Percentiles rank a stretch among this genome's conserved stretches.
phyloP scores from a whole-genome alignment of 495 filamentous ascomycete genomes.

The Melanomma pulvis-pyrius region DNA sequence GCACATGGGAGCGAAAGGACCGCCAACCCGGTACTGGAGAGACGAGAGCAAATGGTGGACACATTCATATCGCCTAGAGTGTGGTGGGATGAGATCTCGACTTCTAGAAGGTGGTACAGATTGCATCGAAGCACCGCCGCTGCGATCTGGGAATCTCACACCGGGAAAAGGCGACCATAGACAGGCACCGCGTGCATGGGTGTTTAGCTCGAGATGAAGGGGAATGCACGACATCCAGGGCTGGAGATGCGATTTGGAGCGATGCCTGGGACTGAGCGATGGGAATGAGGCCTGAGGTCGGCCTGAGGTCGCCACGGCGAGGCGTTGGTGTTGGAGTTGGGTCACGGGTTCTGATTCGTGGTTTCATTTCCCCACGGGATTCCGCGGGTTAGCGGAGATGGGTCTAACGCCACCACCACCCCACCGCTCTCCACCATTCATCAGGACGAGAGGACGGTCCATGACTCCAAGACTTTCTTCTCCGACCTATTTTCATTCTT shows the following conservation, averaged over 20 bases:
- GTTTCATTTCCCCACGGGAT: background rate
- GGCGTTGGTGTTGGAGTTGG: background rate
- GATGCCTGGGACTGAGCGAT: background rate
- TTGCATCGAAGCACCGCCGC: background rate
- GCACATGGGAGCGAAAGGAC: conserved; percentile 8
- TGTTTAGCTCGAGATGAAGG: background rate
- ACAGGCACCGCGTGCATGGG: background rate
- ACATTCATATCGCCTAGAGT: background rate
- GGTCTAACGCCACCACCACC: background rate
- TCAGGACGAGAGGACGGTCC: background rate
- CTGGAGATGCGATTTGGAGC: background rate
- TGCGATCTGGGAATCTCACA: background rate
- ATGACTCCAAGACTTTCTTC: background rate
- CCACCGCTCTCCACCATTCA: background rate
- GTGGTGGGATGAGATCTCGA: background rate
- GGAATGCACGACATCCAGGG: background rate
- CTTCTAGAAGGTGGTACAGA: background rate
- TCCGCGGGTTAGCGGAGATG: background rate
- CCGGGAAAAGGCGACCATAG: conserved; percentile 1
- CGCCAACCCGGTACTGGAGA: conserved; percentile 18
- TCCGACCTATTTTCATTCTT: no score
- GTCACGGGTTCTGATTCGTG: background rate
- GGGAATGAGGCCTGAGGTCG: background rate
- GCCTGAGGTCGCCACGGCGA: background rate
- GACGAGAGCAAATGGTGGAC: background rate